phyloP scores from a whole-genome alignment of 139 green algal genomes.

The Limnomonas spitsbergensis region DNA sequence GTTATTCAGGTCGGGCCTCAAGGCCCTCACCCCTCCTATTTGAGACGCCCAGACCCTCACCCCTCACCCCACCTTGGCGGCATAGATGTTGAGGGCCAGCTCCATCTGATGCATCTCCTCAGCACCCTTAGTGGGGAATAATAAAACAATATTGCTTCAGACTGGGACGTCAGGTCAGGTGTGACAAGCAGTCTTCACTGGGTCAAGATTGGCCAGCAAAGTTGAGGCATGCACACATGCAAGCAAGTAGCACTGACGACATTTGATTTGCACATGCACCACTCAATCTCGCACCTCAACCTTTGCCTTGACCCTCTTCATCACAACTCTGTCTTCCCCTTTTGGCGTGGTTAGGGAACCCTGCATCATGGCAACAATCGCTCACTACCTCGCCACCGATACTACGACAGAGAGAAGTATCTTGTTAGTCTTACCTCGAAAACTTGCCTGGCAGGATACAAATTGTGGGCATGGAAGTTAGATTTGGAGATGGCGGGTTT shows the following conservation, averaged over 20 bases:
- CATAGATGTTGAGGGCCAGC: constrained; percentile 81
- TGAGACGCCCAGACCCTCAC: too few relatives aligned
- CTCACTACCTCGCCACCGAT: not conserved
- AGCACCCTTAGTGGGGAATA: constrained; percentile 44
- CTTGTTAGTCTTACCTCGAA: constrained; percentile 1
- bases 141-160: not conserved
- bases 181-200: not conserved
- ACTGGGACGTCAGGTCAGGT: not conserved
- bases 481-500: not conserved
- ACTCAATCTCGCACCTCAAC: constrained; percentile 9
- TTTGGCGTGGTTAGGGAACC: not conserved
- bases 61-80: constrained; percentile 46
- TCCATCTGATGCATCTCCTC: constrained; percentile 77
- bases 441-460: constrained; percentile 20
- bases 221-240: not conserved
- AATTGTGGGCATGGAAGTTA: not conserved
- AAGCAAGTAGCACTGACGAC: not conserved
- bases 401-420: not conserved
- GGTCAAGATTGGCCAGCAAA: not conserved
- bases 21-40: too few relatives aligned
- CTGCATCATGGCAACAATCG: not conserved
- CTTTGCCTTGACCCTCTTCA: constrained; percentile 18
- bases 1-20: too few relatives aligned
- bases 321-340: constrained; percentile 11
- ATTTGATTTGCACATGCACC: too few relatives aligned